Base-by-base conservation (phyloP, 1,284 basidiomycete genomes). In the Prillingera fragicola region DNA sequence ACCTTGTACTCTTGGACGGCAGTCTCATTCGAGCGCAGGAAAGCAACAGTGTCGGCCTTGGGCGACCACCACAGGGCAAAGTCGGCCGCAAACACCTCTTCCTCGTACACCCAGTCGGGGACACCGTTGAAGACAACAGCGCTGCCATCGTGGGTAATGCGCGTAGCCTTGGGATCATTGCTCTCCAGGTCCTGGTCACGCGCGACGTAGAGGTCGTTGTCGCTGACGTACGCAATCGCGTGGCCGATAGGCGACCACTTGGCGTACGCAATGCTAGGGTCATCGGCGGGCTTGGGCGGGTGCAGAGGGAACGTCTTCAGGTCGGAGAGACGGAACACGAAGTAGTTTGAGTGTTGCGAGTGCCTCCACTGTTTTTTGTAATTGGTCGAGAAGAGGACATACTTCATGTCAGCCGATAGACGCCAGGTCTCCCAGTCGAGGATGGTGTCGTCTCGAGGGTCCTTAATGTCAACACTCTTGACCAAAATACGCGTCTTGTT, bases 91-190 rank as follows among this genome's bases (percentile, higher is more conserved):
- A 90, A 86, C 19, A 97, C 71, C 65, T 96, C 91, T 68, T 96
- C 91, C 68, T 96, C 91, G 67, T 95, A 95, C 6, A 94, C 90
- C 88, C 94, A 97, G 68, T 95, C 90, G 0, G 90, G 87, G 1
- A 96, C 84, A 6, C 91, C 94, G 60, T 97, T 84, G 76, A 97
- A 96, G 23, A 91, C 75, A 0, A 85, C 85, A 0, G 79, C 75
- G 34, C 84, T 87, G 1, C 92, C 94, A 18, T 83, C 82, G 1
- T 75, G 73, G 1, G 94, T 98, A 7, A 98, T 74, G 13, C 84
- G 81, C 36, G 92, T 81, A 1, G 60, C 36, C 19, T 46, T 34
- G 3, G 60, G 57, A 18, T 18, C 24, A 10, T 25, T 27, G 8
- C 17, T 4, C 10, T 28, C 52, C 41, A 65, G 48, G 27, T 61